Evolutionary conservation across 805 yeast genomes (phyloP).

Genomic region (Monosporozyma servazzii): DNA sequence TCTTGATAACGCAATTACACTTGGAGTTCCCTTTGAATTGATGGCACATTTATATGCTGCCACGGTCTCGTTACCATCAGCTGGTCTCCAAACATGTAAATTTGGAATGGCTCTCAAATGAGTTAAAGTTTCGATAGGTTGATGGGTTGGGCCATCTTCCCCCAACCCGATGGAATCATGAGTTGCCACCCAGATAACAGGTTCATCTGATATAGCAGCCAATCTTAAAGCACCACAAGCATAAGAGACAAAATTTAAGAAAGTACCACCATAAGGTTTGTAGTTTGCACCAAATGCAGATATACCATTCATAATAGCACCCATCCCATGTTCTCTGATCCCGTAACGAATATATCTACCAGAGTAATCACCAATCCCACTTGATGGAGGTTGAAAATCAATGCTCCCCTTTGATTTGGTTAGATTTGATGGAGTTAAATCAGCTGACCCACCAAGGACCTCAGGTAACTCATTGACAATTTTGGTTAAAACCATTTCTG

Average conservation of each 20-base stretch:
- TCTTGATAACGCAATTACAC: conserved; percentile 71
- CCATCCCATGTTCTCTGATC: conserved; percentile 99
- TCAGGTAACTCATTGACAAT: conserved; percentile 70
- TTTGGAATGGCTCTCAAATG: conserved; percentile 82
- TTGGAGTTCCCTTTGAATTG: conserved; percentile 55
- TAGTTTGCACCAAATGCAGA: conserved; percentile 80
- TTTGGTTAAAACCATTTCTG: conserved; percentile 62
- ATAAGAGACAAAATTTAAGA: conserved; percentile 85
- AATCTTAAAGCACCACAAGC: conserved; percentile 84
- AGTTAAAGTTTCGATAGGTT: conserved; percentile 82
- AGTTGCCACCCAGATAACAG: conserved; percentile 81
- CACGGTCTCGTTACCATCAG: conserved; percentile 83
- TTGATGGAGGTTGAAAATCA: conserved; percentile 84
- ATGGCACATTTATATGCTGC: conserved; percentile 70
- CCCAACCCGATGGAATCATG: conserved; percentile 88
- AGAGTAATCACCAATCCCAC: conserved; percentile 70
- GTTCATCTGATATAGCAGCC: conserved; percentile 74
- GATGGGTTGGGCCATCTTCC: conserved; percentile 92
- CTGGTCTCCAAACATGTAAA: conserved; percentile 84
- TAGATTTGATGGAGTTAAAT: conserved; percentile 92
- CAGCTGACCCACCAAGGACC: conserved; percentile 96
- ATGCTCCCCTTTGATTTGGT: conserved; percentile 77
- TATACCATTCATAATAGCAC: conserved; percentile 96
- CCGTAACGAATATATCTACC: conserved; percentile 97
- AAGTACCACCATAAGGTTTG: conserved; percentile 94